Evolutionary conservation across 2,329 filamentous ascomycete genomes (phyloP), one percentile per base, ranked within the genome.

Genomic region (Ceratocystis cubensis): DNA sequence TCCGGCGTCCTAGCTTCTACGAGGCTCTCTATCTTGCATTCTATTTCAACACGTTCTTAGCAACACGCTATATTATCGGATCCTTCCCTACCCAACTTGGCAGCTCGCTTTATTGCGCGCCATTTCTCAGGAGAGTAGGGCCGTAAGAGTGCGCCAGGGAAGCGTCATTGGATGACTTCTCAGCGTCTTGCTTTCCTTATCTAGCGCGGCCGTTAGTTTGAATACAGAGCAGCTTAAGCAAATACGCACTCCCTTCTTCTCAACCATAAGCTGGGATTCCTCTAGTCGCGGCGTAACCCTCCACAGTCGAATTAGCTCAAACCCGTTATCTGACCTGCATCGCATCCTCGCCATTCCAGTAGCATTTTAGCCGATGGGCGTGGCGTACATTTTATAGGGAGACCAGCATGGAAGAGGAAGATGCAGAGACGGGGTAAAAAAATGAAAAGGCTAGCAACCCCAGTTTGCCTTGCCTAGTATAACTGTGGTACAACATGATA

Each of bases 271-370:
- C 50, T 30, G 50, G 50, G 50, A 56, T 57, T 8, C 22, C 25
- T 56, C n/a, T 57, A 57, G 50, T 57, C 17, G 46, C 20, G n/a
- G n/a, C 46, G 46, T 50, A n/a, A 50, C 46, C 17, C 46, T 50
- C 50, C 25, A 57, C 50, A 15, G 28, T 5, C 28, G 22, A 30
- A 15, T 28, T 37, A 37, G 50, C 20, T 15, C 50, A 57, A 57
- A 15, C 5, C 17, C 50, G 22, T 57, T 57, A 57, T 57, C 50
- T 15, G 50, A 10, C 33, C 33, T 37, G 8, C 7, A 37, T 15
- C 25, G 8, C 7, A 37, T 15, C 25, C 50, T 28, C 28, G 20
- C 50, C 50, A 57, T 57, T 57, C 15, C 50, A 28, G 50, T 30
- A 22, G 50, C 5, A 57, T 33, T 30, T 28, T 57, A 30, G 50